These are phyloP conservation scores for Orychophragmus violaceus DNA, from an alignment of 345 rosid species.

Conservation along the genomic window DNA sequence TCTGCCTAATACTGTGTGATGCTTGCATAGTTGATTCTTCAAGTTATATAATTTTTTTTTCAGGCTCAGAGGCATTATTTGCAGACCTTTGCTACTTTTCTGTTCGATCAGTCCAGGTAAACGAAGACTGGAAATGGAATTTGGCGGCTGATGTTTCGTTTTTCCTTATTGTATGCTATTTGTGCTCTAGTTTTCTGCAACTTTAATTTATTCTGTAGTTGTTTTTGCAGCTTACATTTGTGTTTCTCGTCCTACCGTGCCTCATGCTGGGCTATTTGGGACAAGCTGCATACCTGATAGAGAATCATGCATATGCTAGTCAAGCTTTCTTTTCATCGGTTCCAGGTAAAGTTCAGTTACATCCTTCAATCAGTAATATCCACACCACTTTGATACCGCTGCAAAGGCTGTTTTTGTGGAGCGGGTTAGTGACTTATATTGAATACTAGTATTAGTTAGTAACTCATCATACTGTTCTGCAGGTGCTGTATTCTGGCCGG, in stretches of 20 bases:
- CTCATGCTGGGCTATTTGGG: constrained; percentile 96
- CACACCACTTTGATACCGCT: background rate
- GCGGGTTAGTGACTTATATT: background rate
- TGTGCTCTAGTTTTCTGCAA: too few relatives aligned
- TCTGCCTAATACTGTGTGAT: too few relatives aligned
- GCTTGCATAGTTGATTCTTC: too few relatives aligned
- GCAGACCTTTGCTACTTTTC: constrained; percentile 99
- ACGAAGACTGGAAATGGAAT: constrained; percentile 14
- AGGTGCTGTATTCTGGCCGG: constrained; percentile 88
- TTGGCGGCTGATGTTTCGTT: constrained; percentile 18
- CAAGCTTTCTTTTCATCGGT: constrained; percentile 83
- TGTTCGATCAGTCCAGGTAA: constrained; percentile 94
- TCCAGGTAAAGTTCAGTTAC: constrained; percentile 62
- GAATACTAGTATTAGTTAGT: background rate
- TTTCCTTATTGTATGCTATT: background rate
- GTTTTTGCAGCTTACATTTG: constrained; percentile 90
- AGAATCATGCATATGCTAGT: constrained; percentile 45
- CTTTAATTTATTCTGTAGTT: constrained; percentile 40
- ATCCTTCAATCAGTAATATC: constrained; percentile 6
- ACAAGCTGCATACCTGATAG: constrained; percentile 95
- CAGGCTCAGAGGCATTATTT: constrained; percentile 99
- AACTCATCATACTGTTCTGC: constrained; percentile 24
- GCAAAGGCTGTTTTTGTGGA: background rate
- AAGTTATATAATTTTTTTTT: constrained; percentile 4
- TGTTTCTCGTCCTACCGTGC: constrained; percentile 92